Conservation (phyloP, 2,329 filamentous ascomycete species). For the Lachnellula occidentalis region DNA sequence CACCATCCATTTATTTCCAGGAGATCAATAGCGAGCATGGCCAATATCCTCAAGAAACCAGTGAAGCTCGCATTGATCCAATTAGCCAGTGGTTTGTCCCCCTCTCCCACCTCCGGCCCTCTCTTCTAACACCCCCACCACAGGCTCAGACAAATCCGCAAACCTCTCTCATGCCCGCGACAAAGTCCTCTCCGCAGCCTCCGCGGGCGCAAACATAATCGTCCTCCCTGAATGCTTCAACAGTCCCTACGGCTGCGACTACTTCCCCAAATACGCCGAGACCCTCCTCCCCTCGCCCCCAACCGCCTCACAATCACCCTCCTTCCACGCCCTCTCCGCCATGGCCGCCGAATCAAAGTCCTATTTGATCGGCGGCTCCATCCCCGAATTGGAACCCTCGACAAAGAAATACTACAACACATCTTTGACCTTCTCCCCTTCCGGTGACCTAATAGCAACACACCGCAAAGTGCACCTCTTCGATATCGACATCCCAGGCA, state of each 20-base stretch:
- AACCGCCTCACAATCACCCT: slow-evolving; percentile 63
- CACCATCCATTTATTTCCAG: background rate
- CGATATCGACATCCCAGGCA: slow-evolving; percentile 94
- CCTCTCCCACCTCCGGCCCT: background rate
- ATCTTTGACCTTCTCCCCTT: slow-evolving; percentile 72
- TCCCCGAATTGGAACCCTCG: slow-evolving; percentile 69
- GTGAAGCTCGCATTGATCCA: slow-evolving; percentile 79
- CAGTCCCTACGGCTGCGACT: slow-evolving; percentile 87
- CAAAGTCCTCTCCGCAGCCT: slow-evolving; percentile 77
- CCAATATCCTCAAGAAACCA: slow-evolving; percentile 60
- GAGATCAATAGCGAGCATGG: slow-evolving; percentile 24
- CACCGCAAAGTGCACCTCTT: slow-evolving; percentile 96
- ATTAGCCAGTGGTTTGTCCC: slow-evolving; percentile 59
- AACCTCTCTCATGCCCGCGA: slow-evolving; percentile 78
- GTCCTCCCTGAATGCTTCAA: slow-evolving; percentile 99
- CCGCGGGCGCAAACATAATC: slow-evolving; percentile 73
- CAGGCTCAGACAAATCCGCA: slow-evolving; percentile 71
- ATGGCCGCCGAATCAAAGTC: slow-evolving; percentile 74
- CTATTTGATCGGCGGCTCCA: slow-evolving; percentile 86
- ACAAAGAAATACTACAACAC: slow-evolving; percentile 83
- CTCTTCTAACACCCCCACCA: slow-evolving; percentile 15
- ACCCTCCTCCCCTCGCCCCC: slow-evolving; percentile 76
- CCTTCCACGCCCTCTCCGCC: slow-evolving; percentile 75
- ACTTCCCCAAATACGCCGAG: slow-evolving; percentile 90
- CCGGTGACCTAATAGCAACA: slow-evolving; percentile 73